Percentiles rank a stretch among this genome's conserved stretches.
phyloP scores from a whole-genome alignment of 78 protist species.

The Speleostelium caveatum region DNA sequence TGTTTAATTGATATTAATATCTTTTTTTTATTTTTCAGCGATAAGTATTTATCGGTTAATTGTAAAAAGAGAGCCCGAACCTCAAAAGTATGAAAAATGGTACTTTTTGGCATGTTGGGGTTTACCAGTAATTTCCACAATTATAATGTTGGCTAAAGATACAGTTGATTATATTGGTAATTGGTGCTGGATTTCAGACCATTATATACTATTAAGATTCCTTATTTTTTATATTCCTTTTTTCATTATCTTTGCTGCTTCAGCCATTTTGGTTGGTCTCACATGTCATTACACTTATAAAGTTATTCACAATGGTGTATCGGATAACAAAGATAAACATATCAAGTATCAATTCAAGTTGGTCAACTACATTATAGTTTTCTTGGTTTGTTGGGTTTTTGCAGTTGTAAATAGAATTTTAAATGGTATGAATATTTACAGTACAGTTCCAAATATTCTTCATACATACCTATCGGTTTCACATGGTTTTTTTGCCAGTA shows the following conservation, averaged over 20 bases:
- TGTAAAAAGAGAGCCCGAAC: conserved; percentile 65
- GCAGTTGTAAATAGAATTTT: conserved; percentile 62
- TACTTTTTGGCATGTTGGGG: conserved; percentile 61
- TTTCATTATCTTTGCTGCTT: conserved; percentile 23
- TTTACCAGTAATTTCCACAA: conserved; percentile 24
- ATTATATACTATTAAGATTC: conserved; percentile 11
- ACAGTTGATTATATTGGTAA: conserved; percentile 36
- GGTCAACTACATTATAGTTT: conserved; percentile 59
- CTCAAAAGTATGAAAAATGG: conserved; percentile 45
- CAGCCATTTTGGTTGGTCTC: conserved; percentile 44
- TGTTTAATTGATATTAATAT: not conserved
- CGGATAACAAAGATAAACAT: conserved; percentile 53
- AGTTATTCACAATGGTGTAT: conserved; percentile 47
- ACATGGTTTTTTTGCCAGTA: conserved; percentile 45
- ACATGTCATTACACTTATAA: conserved; percentile 41
- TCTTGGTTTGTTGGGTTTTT: conserved; percentile 60
- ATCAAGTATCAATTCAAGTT: conserved; percentile 57
- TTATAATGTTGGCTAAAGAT: conserved; percentile 52
- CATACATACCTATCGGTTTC: conserved; percentile 49
- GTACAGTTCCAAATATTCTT: conserved; percentile 1
- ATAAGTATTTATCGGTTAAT: conserved; percentile 44
- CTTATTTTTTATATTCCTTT: conserved; percentile 46
- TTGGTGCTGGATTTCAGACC: conserved; percentile 66
- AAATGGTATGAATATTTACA: conserved; percentile 3
- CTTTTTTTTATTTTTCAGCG: not conserved